phyloP scores from a whole-genome alignment of 495 filamentous ascomycete genomes.

The Tuber magnatum region DNA sequence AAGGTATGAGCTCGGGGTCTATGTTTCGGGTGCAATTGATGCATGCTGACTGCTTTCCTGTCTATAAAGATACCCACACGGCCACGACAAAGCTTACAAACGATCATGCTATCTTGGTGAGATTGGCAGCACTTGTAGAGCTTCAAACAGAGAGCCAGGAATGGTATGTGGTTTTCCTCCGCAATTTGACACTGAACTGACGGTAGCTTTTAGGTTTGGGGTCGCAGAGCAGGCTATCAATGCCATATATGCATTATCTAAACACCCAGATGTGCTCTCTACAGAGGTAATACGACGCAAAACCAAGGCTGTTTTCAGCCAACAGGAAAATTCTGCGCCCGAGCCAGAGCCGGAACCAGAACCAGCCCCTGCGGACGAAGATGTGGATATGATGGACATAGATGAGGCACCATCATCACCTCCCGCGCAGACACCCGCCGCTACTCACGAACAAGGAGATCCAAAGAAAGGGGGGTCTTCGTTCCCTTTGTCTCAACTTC shows the following conservation, averaged over 20 bases:
- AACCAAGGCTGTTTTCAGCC: slow-evolving; percentile 70
- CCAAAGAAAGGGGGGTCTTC: slow-evolving; percentile 51
- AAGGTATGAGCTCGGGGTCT: slow-evolving; percentile 39
- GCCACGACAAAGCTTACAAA: slow-evolving; percentile 75
- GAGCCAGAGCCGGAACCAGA: slow-evolving; percentile 41
- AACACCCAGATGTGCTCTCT: slow-evolving; percentile 88
- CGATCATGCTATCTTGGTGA: slow-evolving; percentile 76
- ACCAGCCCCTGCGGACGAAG: slow-evolving; percentile 24
- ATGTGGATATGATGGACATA: slow-evolving; percentile 37
- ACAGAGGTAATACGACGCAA: slow-evolving; percentile 84
- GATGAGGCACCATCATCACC: slow-evolving; percentile 38
- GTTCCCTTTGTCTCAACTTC: slow-evolving; percentile 74
- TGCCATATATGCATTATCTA: slow-evolving; percentile 90
- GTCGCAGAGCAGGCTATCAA: slow-evolving; percentile 96
- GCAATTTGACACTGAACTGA: neutral
- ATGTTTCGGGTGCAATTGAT: neutral
- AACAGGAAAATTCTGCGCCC: slow-evolving; percentile 37
- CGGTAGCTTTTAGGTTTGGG: slow-evolving; percentile 49
- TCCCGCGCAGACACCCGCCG: slow-evolving; percentile 36
- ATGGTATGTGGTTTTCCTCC: slow-evolving; percentile 54
- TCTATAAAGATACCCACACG: slow-evolving; percentile 50
- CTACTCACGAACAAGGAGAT: slow-evolving; percentile 39
- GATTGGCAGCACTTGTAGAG: slow-evolving; percentile 76
- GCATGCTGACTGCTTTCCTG: slow-evolving; percentile 24
- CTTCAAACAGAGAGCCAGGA: slow-evolving; percentile 82